Conservation (phyloP, 352 stramenopile genomes). For the Hyaloperonospora arabidopsidis region DNA sequence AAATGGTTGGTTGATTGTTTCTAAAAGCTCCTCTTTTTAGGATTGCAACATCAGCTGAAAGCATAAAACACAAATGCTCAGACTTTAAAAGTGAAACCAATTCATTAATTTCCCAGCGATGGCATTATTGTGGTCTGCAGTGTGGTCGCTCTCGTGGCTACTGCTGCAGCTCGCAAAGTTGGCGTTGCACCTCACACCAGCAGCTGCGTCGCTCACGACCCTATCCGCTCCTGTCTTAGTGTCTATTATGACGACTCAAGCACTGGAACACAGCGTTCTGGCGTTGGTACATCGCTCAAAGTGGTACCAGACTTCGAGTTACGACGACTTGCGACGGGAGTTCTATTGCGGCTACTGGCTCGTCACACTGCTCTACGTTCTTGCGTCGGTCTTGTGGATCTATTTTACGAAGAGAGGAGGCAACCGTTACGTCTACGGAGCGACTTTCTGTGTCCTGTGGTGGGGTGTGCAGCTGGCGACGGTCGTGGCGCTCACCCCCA, state of each 20-base stretch:
- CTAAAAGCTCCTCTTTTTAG: too few species aligned
- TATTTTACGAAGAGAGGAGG: slow-evolving; percentile 49
- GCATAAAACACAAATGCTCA: too few species aligned
- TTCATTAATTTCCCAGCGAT: neutral
- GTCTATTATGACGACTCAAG: slow-evolving; percentile 55
- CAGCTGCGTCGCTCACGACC: slow-evolving; percentile 13
- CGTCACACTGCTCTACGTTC: slow-evolving; percentile 33
- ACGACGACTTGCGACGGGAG: slow-evolving; percentile 29
- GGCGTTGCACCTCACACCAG: slow-evolving; percentile 17
- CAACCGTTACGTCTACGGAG: slow-evolving; percentile 40
- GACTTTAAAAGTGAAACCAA: too few species aligned
- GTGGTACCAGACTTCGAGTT: slow-evolving; percentile 31
- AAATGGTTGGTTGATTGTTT: too few species aligned
- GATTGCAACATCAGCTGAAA: too few species aligned
- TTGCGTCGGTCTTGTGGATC: slow-evolving; percentile 43
- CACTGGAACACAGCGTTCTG: slow-evolving; percentile 53
- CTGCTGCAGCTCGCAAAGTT: slow-evolving; percentile 10
- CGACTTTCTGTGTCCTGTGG: slow-evolving; percentile 42
- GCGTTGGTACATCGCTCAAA: slow-evolving; percentile 44
- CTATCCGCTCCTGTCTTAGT: slow-evolving; percentile 32
- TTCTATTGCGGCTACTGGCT: slow-evolving; percentile 72
- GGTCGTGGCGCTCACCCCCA: slow-evolving; percentile 51
- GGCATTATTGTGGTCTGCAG: slow-evolving; percentile 13
- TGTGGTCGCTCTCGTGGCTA: slow-evolving; percentile 13
- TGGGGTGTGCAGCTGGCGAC: slow-evolving; percentile 49